Conservation (phyloP, 176 grass and related monocot species). For the Zea mays region Zm-B73-REFERENCE-NAM-5.0 NC_050100.1:192959001-192959500, state of each 20-base stretch:
- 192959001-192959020: not conserved
- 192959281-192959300: constrained; percentile 66
- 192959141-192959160: constrained; percentile 32
- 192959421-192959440: not conserved
- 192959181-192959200: not conserved
- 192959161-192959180: not conserved
- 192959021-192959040: constrained; percentile 16
- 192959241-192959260: not conserved
- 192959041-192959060: constrained; percentile 14
- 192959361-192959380: constrained; percentile 59
- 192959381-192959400: constrained; percentile 69
- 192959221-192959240: not conserved
- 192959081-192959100: not conserved
- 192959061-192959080: not conserved
- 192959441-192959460: not conserved
- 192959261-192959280: constrained; percentile 56
- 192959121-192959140: constrained; percentile 43
- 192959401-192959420: constrained; percentile 55
- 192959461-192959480: not conserved
- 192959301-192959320: constrained; percentile 68
- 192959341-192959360: constrained; percentile 67
- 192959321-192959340: constrained; percentile 81
- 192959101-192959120: constrained; percentile 40
- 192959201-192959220: not conserved
- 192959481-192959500: not conserved